phyloP scores from a whole-genome alignment of 2,329 filamentous ascomycete species.

The Aaosphaeria pasadenensis region DNA sequence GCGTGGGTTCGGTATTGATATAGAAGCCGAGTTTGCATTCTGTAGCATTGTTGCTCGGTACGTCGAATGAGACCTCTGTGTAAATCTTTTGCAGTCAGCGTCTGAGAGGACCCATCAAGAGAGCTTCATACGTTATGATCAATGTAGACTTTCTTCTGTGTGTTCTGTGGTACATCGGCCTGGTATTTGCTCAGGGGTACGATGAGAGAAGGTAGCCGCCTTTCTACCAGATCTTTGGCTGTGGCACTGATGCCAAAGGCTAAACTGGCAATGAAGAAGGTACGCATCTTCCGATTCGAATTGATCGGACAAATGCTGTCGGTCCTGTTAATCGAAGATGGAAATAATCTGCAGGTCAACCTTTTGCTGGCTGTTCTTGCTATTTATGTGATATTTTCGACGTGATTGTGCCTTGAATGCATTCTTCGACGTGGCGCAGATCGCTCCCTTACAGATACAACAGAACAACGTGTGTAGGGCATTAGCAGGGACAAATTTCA shows the following conservation, averaged over 20 bases:
- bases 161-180: slow-evolving; percentile 19
- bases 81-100: slow-evolving; percentile 8
- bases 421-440: no score
- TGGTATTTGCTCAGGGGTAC: slow-evolving; percentile 23
- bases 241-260: slow-evolving; percentile 3
- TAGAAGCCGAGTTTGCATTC: slow-evolving; percentile 24
- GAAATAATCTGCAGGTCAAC: no score
- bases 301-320: no score
- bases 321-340: no score
- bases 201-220: slow-evolving; percentile 31
- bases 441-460: no score
- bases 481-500: no score
- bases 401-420: no score
- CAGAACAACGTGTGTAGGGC: no score
- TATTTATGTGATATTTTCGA: no score
- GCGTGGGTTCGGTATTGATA: slow-evolving; percentile 15
- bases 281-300: slow-evolving; percentile 15
- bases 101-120: background rate
- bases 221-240: slow-evolving; percentile 7
- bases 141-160: slow-evolving; percentile 19
- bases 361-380: no score
- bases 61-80: slow-evolving; percentile 32
- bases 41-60: slow-evolving; percentile 19
- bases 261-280: slow-evolving; percentile 8
- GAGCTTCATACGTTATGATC: slow-evolving; percentile 11